Evolutionary conservation across 2,329 filamentous ascomycete genomes (phyloP), one percentile per base, ranked within the genome.

Genomic region (Rutstroemia sp.): DNA sequence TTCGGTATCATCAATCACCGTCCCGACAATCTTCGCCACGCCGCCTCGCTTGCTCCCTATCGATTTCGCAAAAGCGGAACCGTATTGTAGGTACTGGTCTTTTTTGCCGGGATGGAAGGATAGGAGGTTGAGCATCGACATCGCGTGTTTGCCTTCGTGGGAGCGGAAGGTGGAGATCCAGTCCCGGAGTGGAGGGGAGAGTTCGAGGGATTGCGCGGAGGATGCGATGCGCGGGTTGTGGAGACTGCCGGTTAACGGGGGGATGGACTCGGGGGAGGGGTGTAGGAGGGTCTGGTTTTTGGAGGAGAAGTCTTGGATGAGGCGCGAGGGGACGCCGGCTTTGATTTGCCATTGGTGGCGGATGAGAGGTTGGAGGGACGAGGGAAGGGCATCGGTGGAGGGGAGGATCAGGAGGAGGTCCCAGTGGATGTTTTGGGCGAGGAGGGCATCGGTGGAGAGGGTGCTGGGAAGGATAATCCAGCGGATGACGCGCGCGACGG

Each of bases 111-210:
- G 71, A 45, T 73, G 73, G 70, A 86, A 86, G 40, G 81, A 73
- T 4, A 86, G 73, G 3, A 86, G 70, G 58, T 86, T 86, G 40
- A 86, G 73, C 83, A 86, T 86, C 1, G 78, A 80, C 1, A 85
- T 78, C 0, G 82, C 76, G 39, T 60, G 58, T 66, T 69, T 60
- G 46, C 64, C 67, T 70, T 66, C 64, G 64, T 60, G 57, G 36
- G 59, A 48, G 19, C 61, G 54, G 52, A 74, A 75, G 0, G 4
- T 70, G 57, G 55, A 27, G 66, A 82, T 78, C 76, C 81, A 86
- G 0, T 63, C 40, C 12, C 73, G 64, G 0, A 86, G 67, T 3
- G 79, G 75, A 0, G 73, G 65, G 16, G 76, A 78, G 8, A 84
- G 67, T 63, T 84, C 81, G 0, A 86, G 73, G 19, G 75, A 74